Conservation (phyloP, 2,329 filamentous ascomycete species). For the Aureobasidium subglaciale region DNA sequence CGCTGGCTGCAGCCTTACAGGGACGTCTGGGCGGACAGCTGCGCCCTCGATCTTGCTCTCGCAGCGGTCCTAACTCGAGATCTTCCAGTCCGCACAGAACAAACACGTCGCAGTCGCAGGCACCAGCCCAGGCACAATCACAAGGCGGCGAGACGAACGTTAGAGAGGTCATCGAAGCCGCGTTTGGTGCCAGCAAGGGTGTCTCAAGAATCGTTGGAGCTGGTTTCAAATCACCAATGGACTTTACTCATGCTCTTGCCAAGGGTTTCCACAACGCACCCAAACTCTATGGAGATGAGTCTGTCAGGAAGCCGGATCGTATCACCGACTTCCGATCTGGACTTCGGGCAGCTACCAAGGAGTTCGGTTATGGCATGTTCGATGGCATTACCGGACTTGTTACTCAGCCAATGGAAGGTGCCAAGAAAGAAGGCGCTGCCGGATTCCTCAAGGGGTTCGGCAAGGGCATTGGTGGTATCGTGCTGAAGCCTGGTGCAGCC, state of each 20-base stretch:
- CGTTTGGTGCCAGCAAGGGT: slow-evolving; percentile 28
- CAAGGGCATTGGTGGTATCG: slow-evolving; percentile 68
- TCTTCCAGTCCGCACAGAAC: neutral
- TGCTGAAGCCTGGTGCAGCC: slow-evolving; percentile 63
- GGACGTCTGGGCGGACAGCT: slow-evolving; percentile 10
- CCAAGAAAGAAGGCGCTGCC: slow-evolving; percentile 52
- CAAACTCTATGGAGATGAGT: slow-evolving; percentile 62
- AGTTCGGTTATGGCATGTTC: slow-evolving; percentile 66
- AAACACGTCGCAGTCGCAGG: neutral
- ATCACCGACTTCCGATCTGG: slow-evolving; percentile 62
- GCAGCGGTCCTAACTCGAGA: neutral
- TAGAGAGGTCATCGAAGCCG: slow-evolving; percentile 18
- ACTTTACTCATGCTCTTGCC: slow-evolving; percentile 54
- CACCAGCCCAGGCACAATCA: neutral
- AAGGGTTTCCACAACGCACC: slow-evolving; percentile 67
- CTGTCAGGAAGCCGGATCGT: slow-evolving; percentile 55
- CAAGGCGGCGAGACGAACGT: neutral
- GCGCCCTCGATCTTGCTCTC: neutral
- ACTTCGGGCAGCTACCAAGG: slow-evolving; percentile 35
- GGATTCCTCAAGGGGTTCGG: slow-evolving; percentile 72
- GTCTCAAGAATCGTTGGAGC: slow-evolving; percentile 31
- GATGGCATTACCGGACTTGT: slow-evolving; percentile 71
- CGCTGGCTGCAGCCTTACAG: slow-evolving; percentile 14
- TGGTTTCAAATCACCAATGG: slow-evolving; percentile 46
- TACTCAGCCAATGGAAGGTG: slow-evolving; percentile 62